Conservation (phyloP, 495 filamentous ascomycete genomes). For the Trichoderma asperelloides region DNA sequence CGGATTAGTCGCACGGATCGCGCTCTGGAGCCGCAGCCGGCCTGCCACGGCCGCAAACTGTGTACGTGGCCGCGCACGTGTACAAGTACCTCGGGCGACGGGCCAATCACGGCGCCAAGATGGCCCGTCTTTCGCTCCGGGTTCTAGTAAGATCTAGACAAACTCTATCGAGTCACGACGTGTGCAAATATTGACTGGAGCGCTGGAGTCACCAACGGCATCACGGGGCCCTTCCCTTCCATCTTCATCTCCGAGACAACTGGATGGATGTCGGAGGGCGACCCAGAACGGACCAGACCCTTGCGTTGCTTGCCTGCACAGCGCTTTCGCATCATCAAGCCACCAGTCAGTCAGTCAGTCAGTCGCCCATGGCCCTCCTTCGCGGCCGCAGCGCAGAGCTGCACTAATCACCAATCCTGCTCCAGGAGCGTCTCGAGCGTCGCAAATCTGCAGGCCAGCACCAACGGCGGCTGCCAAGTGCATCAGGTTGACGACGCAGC, state of each 20-base stretch:
- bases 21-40: background rate
- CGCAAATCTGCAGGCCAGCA: background rate
- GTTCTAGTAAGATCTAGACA: constrained; percentile 5
- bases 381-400: background rate
- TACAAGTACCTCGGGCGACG: background rate
- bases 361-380: background rate
- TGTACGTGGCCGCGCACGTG: background rate
- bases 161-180: constrained; percentile 7
- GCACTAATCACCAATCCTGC: background rate
- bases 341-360: background rate
- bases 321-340: background rate
- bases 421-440: background rate
- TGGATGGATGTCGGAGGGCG: background rate
- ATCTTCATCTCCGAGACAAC: constrained; percentile 1
- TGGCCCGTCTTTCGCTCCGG: background rate
- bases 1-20: background rate
- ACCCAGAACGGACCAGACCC: background rate
- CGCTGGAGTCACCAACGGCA: background rate
- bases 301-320: background rate
- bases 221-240: background rate
- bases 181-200: background rate
- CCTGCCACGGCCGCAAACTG: background rate
- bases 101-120: background rate
- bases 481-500: background rate
- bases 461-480: constrained; percentile 2